These are phyloP conservation scores for Lanmaoa pseudosensibilis DNA, from an alignment of 768 basidiomycete genomes.

Conservation along the genomic window DNA sequence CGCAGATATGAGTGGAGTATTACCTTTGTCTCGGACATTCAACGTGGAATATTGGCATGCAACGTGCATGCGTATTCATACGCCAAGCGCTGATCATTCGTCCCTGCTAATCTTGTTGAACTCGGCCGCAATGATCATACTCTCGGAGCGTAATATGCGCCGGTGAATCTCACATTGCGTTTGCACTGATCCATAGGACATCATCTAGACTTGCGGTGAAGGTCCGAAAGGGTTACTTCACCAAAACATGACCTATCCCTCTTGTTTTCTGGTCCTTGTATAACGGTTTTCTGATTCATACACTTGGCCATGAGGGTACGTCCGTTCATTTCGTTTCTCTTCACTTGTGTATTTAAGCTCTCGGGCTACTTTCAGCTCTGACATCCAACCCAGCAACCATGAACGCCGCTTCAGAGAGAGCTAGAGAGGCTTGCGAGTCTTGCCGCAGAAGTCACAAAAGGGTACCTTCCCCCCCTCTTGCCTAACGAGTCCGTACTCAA, in stretches of 20 bases:
- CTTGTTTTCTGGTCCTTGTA: conserved; percentile 10
- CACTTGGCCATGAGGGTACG: conserved; percentile 2
- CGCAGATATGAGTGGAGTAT: conserved; percentile 16
- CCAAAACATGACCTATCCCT: background rate
- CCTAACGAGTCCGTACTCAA: background rate
- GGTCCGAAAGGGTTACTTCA: conserved; percentile 19
- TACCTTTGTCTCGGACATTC: conserved; percentile 1
- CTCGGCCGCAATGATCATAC: conserved; percentile 2
- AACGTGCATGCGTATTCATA: conserved; percentile 22
- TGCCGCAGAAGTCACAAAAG: conserved; percentile 29
- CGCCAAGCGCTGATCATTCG: conserved; percentile 3
- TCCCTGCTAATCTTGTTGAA: conserved; percentile 3
- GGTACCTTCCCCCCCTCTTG: conserved; percentile 5
- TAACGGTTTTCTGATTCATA: conserved; percentile 11
- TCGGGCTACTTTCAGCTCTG: background rate
- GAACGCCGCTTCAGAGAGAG: conserved; percentile 23
- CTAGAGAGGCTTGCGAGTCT: conserved; percentile 25
- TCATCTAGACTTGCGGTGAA: conserved; percentile 6
- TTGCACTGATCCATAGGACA: background rate
- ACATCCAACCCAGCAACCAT: conserved; percentile 13
- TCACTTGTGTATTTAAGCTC: conserved; percentile 23
- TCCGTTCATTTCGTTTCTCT: conserved; percentile 11
- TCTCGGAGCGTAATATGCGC: conserved; percentile 1
- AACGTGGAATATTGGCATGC: conserved; percentile 23
- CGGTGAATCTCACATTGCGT: background rate